phyloP scores from a whole-genome alignment of 306 rosid genomes.

The Corylus heterophylla region DNA sequence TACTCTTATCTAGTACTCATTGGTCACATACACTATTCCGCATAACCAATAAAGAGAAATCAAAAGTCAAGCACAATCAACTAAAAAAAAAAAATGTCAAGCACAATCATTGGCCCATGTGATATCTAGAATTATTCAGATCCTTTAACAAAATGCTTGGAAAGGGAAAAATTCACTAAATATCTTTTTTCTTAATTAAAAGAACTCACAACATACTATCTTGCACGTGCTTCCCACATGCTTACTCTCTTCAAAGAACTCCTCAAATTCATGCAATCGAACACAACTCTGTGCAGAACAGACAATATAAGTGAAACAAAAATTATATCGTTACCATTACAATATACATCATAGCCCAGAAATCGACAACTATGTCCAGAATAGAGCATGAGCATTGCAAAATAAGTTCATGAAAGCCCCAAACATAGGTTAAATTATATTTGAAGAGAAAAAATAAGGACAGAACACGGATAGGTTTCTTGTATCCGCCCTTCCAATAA shows the following conservation, averaged over 20 bases:
- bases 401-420: background rate
- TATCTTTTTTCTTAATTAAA: background rate
- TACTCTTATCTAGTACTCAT: background rate
- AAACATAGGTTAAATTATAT: background rate
- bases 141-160: background rate
- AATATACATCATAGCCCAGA: background rate
- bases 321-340: background rate
- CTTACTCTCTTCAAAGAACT: background rate
- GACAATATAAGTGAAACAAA: background rate
- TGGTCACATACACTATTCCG: background rate
- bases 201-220: background rate
- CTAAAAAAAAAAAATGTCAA: no score
- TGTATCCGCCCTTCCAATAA: background rate
- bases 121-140: background rate
- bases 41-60: background rate
- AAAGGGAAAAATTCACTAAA: background rate
- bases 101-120: background rate
- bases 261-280: constrained; percentile 8
- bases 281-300: background rate
- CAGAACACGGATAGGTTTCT: background rate
- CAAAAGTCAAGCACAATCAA: background rate
- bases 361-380: background rate
- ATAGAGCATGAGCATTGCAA: background rate
- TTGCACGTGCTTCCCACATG: background rate
- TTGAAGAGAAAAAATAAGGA: background rate